A percentile compares a stretch with the other conserved stretches of the same genome.
These are phyloP conservation scores for Cymbopogon flexuosus DNA, from an alignment of 202 grass and related monocot genomes.

Conservation along the genomic window DNA sequence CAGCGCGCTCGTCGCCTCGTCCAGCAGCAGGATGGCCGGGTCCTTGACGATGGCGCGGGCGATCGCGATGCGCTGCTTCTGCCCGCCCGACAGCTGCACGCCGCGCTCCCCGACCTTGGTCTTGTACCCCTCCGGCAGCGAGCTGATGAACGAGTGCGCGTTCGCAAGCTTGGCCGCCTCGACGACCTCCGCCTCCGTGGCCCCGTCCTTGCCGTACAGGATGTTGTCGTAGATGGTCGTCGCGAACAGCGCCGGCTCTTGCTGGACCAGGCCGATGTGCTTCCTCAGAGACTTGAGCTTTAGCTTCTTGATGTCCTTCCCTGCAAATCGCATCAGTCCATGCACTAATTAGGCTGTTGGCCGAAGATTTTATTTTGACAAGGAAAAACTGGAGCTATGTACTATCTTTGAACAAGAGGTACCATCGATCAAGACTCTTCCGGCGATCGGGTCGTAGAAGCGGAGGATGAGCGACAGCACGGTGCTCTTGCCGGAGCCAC, in stretches of 20 bases:
- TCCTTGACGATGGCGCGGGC: constrained; percentile 84
- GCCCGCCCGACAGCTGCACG: constrained; percentile 85
- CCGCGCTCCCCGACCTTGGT: constrained; percentile 90
- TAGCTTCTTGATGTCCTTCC: constrained; percentile 81
- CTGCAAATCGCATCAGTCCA: constrained; percentile 34
- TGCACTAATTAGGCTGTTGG: background rate
- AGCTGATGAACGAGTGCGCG: constrained; percentile 94
- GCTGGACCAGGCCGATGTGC: constrained; percentile 87
- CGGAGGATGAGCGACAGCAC: constrained; percentile 78
- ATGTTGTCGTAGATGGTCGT: constrained; percentile 96
- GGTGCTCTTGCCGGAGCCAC: constrained; percentile 92
- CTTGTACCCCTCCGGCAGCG: constrained; percentile 78
- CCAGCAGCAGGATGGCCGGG: constrained; percentile 64
- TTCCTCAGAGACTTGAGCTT: constrained; percentile 70
- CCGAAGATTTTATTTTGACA: background rate
- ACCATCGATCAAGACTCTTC: constrained; percentile 88
- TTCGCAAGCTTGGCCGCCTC: constrained; percentile 89
- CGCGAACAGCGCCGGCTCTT: constrained; percentile 86
- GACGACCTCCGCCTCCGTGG: constrained; percentile 64
- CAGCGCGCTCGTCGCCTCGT: constrained; percentile 79
- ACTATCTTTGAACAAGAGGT: background rate
- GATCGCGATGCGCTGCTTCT: constrained; percentile 95
- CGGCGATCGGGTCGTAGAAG: constrained; percentile 69
- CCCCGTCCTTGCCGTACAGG: constrained; percentile 76
- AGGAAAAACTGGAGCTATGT: background rate